Conservation (phyloP, 2,329 filamentous ascomycete genomes). For the Zasmidium cellare region DNA sequence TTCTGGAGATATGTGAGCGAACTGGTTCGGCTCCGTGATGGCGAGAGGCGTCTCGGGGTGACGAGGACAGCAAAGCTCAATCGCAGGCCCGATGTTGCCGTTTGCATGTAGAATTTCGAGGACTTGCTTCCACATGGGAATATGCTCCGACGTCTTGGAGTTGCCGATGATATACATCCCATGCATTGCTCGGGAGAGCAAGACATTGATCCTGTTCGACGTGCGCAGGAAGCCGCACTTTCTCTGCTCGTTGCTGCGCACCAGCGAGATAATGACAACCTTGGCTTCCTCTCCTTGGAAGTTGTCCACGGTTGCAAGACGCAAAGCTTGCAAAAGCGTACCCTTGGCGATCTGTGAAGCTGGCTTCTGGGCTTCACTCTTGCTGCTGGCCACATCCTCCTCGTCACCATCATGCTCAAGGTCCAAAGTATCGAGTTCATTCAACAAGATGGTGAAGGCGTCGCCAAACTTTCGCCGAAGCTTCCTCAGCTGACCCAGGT, state of each 20-base stretch:
- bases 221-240: conserved; percentile 66
- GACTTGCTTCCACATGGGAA: conserved; percentile 66
- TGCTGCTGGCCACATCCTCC: not conserved
- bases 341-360: conserved; percentile 1
- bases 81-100: conserved; percentile 49
- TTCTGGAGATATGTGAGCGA: conserved; percentile 57
- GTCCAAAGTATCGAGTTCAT: conserved; percentile 49
- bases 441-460: conserved; percentile 51
- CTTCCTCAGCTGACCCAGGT: conserved; percentile 58
- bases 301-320: conserved; percentile 45
- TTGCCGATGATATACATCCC: conserved; percentile 68
- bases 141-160: conserved; percentile 54
- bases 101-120: conserved; percentile 51
- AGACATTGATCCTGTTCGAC: conserved; percentile 68
- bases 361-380: conserved; percentile 2
- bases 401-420: conserved; percentile 5
- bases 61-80: conserved; percentile 62
- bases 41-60: conserved; percentile 56
- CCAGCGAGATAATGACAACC: conserved; percentile 68
- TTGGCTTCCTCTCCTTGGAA: conserved; percentile 78
- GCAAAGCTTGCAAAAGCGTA: conserved; percentile 12
- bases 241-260: conserved; percentile 63
- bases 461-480: conserved; percentile 39
- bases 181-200: conserved; percentile 66
- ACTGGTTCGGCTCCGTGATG: conserved; percentile 59